phyloP scores from a whole-genome alignment of 495 filamentous ascomycete species.

The Penicillium salamii region DNA sequence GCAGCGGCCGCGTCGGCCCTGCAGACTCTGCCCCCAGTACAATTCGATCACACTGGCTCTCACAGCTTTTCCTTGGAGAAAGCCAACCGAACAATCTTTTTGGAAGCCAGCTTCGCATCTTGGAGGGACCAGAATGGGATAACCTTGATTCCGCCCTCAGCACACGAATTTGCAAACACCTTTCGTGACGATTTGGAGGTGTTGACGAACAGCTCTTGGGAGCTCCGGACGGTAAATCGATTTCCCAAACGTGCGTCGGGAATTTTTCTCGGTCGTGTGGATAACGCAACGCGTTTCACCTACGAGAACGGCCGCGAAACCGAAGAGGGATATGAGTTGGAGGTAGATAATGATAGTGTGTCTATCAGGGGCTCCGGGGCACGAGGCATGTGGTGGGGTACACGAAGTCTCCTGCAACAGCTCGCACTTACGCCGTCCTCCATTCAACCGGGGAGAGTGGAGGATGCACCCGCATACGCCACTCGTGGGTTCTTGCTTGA shows the following conservation, averaged over 20 bases:
- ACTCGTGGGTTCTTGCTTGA: slow-evolving; percentile 54
- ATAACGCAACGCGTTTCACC: slow-evolving; percentile 18
- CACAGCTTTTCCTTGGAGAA: slow-evolving; percentile 12
- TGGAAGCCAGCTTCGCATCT: slow-evolving; percentile 17
- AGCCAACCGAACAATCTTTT: slow-evolving; percentile 19
- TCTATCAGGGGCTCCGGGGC: slow-evolving; percentile 46
- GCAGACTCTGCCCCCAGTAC: slow-evolving; percentile 19
- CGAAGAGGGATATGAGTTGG: slow-evolving; percentile 49
- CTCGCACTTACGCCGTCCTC: slow-evolving; percentile 28
- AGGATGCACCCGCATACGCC: slow-evolving; percentile 46
- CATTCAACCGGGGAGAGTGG: slow-evolving; percentile 28
- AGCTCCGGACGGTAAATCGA: slow-evolving; percentile 19
- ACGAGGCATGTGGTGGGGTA: slow-evolving; percentile 56
- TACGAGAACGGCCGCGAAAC: slow-evolving; percentile 47
- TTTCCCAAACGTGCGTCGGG: slow-evolving; percentile 26
- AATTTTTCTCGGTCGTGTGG: slow-evolving; percentile 29
- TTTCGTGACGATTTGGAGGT: slow-evolving; percentile 45
- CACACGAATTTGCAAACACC: slow-evolving; percentile 44
- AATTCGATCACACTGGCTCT: not conserved
- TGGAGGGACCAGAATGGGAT: slow-evolving; percentile 35
- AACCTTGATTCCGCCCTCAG: slow-evolving; percentile 52
- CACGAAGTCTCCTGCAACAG: slow-evolving; percentile 50
- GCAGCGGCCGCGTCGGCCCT: slow-evolving; percentile 14
- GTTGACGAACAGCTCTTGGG: slow-evolving; percentile 30
- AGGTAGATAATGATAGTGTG: slow-evolving; percentile 25